Evolutionary conservation across 1,284 basidiomycete genomes (phyloP).

Genomic region (Melampsora americana): DNA sequence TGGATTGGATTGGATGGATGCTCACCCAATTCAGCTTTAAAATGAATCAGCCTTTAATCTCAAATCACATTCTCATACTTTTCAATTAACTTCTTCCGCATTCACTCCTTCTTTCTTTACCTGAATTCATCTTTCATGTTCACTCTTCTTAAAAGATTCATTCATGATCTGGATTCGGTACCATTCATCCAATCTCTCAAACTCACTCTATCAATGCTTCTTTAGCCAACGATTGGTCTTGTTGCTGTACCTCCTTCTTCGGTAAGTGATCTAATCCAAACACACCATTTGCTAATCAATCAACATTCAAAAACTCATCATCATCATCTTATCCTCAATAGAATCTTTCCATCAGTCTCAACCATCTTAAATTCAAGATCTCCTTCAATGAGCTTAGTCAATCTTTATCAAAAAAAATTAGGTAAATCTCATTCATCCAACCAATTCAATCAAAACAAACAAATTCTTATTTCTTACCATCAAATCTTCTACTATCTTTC

Average conservation of each 20-base stretch:
- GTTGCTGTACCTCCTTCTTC: slow-evolving; percentile 23
- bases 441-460: not conserved
- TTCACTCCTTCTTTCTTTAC: not conserved
- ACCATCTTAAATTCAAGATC: slow-evolving; percentile 28
- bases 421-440: not conserved
- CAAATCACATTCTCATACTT: no score
- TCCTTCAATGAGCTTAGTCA: slow-evolving; percentile 18
- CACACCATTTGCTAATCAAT: no score
- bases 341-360: slow-evolving; percentile 8
- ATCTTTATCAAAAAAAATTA: slow-evolving; percentile 28
- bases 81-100: not conserved
- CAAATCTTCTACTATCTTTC: not conserved
- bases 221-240: slow-evolving; percentile 37
- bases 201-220: not conserved
- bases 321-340: no score
- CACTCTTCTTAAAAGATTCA: slow-evolving; percentile 16
- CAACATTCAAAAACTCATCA: no score
- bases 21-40: no score
- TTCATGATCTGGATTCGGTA: slow-evolving; percentile 34
- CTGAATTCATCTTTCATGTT: slow-evolving; percentile 30
- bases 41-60: no score
- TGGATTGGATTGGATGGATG: no score
- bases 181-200: not conserved
- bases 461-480: not conserved
- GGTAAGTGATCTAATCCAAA: no score